These are phyloP conservation scores for Stropharia rugosoannulata DNA, from an alignment of 768 basidiomycete species.

Conservation along the genomic window DNA sequence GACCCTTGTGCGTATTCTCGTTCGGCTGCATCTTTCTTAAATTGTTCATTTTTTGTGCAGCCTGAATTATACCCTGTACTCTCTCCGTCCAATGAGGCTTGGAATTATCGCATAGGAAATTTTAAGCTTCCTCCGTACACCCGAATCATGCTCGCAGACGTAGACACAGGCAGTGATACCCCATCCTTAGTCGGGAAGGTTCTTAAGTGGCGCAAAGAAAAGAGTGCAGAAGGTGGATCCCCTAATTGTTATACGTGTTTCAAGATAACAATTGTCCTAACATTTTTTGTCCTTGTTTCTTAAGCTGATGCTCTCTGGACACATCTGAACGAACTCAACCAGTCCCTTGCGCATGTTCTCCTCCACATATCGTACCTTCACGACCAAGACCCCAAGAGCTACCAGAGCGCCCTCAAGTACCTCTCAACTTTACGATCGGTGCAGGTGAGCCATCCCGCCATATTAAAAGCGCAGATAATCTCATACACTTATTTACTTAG, in stretches of 20 bases:
- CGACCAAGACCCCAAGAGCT: conserved; percentile 44
- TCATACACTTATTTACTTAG: conserved; percentile 26
- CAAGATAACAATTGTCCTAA: not conserved
- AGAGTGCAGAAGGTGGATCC: conserved; percentile 50
- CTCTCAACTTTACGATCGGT: conserved; percentile 58
- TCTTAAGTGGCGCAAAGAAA: conserved; percentile 79
- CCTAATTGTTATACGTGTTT: not conserved
- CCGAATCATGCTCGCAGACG: conserved; percentile 89
- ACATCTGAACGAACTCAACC: conserved; percentile 60
- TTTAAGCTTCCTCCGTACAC: conserved; percentile 85
- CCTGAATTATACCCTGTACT: conserved; percentile 49
- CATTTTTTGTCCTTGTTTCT: no score
- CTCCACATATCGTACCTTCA: conserved; percentile 49
- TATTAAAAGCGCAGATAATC: not conserved
- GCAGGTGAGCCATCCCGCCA: conserved; percentile 38
- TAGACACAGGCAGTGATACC: conserved; percentile 94
- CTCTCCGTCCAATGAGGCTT: conserved; percentile 61
- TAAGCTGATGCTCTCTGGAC: conserved; percentile 68
- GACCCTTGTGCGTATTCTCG: conserved; percentile 35
- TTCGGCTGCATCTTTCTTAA: not conserved
- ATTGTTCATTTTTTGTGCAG: conserved; percentile 12
- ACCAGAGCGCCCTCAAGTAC: conserved; percentile 58
- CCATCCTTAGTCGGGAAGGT: conserved; percentile 93
- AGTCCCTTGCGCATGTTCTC: conserved; percentile 53
- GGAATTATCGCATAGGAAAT: conserved; percentile 70